Conservation (phyloP, 441 rosid genomes). For the Adansonia gregorii region DNA sequence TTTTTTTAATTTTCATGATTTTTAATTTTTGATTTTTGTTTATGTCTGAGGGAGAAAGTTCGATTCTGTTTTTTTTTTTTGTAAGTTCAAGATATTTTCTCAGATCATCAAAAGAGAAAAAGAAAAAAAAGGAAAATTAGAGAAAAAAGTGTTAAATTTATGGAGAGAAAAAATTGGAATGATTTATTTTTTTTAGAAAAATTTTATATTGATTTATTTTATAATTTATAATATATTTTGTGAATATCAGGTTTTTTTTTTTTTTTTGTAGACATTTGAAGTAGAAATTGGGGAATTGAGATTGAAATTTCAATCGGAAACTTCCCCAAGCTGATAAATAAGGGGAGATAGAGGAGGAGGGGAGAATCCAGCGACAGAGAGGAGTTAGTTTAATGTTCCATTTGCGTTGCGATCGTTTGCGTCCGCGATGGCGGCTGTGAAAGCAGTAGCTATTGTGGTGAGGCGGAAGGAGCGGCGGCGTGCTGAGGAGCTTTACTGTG, state of each 20-base stretch:
- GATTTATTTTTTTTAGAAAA: too few species aligned
- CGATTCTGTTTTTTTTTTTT: too few species aligned
- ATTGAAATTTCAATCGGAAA: slow-evolving; percentile 24
- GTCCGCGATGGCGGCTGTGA: slow-evolving; percentile 35
- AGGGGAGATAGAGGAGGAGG: slow-evolving; percentile 21
- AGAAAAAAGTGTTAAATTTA: too few species aligned
- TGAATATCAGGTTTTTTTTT: slow-evolving; percentile 34
- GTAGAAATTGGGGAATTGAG: slow-evolving; percentile 17
- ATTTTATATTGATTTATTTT: too few species aligned
- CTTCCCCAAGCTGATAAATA: slow-evolving; percentile 25
- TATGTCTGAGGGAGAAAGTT: too few species aligned
- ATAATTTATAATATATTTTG: slow-evolving; percentile 5
- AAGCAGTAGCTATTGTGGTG: slow-evolving; percentile 21
- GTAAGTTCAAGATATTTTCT: too few species aligned
- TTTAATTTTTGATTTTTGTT: too few species aligned
- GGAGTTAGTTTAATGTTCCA: slow-evolving; percentile 30
- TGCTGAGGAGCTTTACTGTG: slow-evolving; percentile 46
- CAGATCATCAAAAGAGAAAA: too few species aligned
- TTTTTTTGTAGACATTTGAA: slow-evolving; percentile 27
- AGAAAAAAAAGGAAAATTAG: too few species aligned
- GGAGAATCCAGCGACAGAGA: slow-evolving; percentile 28
- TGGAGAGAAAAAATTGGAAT: too few species aligned
- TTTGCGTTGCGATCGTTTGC: slow-evolving; percentile 36
- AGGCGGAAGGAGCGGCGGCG: slow-evolving; percentile 36
- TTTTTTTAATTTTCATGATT: too few species aligned